Evolutionary conservation across 1,139 yeast genomes (phyloP).

Genomic region (Yamadazyma siamensis): DNA sequence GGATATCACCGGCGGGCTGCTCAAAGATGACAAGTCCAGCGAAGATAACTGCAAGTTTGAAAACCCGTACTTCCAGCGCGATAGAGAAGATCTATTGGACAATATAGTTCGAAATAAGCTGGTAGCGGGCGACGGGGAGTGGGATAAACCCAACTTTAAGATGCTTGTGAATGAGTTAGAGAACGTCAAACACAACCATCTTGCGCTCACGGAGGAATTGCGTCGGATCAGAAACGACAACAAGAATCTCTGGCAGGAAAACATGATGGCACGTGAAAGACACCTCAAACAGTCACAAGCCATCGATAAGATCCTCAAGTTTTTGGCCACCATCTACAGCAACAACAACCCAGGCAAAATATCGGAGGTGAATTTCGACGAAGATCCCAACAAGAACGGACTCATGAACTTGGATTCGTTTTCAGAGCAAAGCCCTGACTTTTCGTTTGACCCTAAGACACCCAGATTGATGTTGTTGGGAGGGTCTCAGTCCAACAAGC

Average conservation of each 20-base stretch:
- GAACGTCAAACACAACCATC: conserved; percentile 70
- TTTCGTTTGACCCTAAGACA: conserved; percentile 15
- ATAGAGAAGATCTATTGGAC: conserved; percentile 68
- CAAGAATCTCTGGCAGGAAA: conserved; percentile 88
- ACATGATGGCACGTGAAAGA: conserved; percentile 76
- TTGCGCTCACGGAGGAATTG: conserved; percentile 78
- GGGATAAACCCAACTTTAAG: conserved; percentile 46
- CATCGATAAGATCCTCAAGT: conserved; percentile 80
- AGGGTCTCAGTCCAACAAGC: conserved; percentile 24
- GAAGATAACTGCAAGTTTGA: conserved; percentile 69
- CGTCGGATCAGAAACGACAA: conserved; percentile 82
- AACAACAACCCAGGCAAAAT: conserved; percentile 54
- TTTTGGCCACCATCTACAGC: conserved; percentile 82
- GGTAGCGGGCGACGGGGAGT: conserved; percentile 31
- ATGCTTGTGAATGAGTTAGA: conserved; percentile 71
- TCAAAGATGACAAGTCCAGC: conserved; percentile 51
- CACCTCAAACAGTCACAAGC: conserved; percentile 85
- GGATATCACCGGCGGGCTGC: conserved; percentile 66
- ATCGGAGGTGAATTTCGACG: conserved; percentile 27
- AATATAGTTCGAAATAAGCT: conserved; percentile 56
- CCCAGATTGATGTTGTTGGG: conserved; percentile 45
- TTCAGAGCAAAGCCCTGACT: conserved; percentile 4
- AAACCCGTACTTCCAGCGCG: conserved; percentile 73
- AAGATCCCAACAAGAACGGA: conserved; percentile 1
- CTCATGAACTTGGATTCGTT: conserved; percentile 6